Evolutionary conservation across 139 green algal species (phyloP).

Genomic region (Axilococcus clingmanii): DNA sequence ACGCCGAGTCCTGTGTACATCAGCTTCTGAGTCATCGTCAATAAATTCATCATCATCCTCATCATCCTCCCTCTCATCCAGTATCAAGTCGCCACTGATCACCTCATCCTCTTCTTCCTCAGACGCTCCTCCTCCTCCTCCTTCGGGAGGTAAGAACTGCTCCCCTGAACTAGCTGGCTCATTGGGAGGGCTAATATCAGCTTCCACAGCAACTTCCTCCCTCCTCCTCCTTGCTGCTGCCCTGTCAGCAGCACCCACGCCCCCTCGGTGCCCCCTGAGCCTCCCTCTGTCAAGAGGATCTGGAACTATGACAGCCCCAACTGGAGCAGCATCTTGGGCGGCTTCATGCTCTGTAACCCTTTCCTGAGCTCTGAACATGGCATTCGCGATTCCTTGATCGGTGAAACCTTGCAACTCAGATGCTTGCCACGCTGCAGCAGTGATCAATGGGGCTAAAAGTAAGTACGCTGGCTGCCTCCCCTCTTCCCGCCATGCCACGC

Average conservation of each 20-base stretch:
- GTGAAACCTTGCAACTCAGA: constrained; percentile 21
- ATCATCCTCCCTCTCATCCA: no score
- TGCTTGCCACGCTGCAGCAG: constrained; percentile 39
- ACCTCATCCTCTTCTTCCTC: no score
- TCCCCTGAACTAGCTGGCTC: not conserved
- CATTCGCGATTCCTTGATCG: constrained; percentile 12
- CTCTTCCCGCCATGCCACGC: constrained; percentile 5
- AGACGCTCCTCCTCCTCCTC: not conserved
- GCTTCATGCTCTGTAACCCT: constrained; percentile 19
- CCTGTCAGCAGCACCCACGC: not conserved
- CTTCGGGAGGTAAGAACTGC: not conserved
- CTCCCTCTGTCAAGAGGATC: not conserved
- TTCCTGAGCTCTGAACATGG: constrained; percentile 15
- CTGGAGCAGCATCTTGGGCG: not conserved
- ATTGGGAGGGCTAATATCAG: not conserved
- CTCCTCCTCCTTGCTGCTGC: constrained; percentile 1
- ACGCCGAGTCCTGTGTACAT: no score
- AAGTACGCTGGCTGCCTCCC: constrained; percentile 25
- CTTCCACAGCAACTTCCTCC: constrained; percentile 1
- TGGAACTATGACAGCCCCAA: not conserved
- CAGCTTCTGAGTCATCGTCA: no score
- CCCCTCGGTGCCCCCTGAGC: not conserved
- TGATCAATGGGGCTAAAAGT: constrained; percentile 34
- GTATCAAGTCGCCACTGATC: no score
- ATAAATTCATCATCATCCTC: no score